Conservation (phyloP, 176 grass and related monocot species). For the Oryza australiensis region DNA sequence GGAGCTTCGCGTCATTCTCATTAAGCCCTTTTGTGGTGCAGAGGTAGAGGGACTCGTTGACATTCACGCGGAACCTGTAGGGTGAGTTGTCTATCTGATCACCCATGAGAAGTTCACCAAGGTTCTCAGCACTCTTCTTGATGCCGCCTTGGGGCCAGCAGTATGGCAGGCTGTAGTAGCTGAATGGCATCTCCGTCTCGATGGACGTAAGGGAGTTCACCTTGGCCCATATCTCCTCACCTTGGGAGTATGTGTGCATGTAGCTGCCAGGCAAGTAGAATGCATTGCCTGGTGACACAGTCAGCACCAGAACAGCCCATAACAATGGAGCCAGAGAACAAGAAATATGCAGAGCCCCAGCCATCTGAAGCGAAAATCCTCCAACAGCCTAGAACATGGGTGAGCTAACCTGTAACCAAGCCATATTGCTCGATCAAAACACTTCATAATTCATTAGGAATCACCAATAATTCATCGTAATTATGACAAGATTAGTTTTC, state of each 20-base stretch:
- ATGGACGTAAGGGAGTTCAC: constrained; percentile 91
- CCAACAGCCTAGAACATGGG: constrained; percentile 36
- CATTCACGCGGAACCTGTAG: constrained; percentile 68
- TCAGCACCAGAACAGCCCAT: constrained; percentile 37
- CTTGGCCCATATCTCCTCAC: constrained; percentile 60
- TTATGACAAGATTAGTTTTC: not conserved
- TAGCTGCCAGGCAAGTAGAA: constrained; percentile 91
- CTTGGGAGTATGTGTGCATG: constrained; percentile 72
- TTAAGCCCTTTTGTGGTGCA: constrained; percentile 79
- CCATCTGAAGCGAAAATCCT: constrained; percentile 33
- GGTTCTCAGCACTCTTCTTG: constrained; percentile 90
- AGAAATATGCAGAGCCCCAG: not conserved
- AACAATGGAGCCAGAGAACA: constrained; percentile 12
- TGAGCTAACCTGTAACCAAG: constrained; percentile 34
- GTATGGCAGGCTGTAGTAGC: constrained; percentile 82
- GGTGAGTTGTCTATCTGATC: constrained; percentile 91
- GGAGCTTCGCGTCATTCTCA: constrained; percentile 71
- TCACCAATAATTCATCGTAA: not conserved
- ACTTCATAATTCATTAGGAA: not conserved
- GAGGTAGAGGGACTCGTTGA: constrained; percentile 70
- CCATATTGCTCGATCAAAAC: not conserved
- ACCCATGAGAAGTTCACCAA: constrained; percentile 89
- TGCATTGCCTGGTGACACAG: constrained; percentile 35
- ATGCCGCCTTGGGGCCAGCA: constrained; percentile 60
- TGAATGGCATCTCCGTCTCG: constrained; percentile 81